phyloP scores from a whole-genome alignment of 2,329 filamentous ascomycete genomes.

The Cordyceps cateniannulata region DNA sequence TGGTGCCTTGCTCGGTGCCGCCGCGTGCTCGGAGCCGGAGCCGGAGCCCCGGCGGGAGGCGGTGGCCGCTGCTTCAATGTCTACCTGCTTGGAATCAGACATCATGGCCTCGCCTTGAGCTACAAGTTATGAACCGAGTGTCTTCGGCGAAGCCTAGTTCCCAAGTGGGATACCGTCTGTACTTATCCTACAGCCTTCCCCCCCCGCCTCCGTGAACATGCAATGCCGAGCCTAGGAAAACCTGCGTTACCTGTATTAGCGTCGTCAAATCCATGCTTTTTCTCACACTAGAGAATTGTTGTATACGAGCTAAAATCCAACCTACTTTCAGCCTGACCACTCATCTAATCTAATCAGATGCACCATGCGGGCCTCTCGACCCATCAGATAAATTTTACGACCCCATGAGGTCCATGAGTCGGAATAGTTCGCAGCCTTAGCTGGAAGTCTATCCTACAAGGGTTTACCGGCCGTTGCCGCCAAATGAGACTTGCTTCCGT shows the following conservation, averaged over 20 bases:
- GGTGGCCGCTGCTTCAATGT: neutral
- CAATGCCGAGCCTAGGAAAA: neutral
- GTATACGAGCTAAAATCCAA: slow-evolving; percentile 1
- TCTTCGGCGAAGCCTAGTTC: too few relatives aligned
- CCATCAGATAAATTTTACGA: slow-evolving; percentile 3
- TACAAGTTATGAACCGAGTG: too few relatives aligned
- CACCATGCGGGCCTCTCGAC: neutral
- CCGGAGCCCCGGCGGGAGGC: neutral
- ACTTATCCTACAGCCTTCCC: neutral
- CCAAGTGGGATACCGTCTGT: neutral
- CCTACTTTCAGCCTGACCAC: neutral
- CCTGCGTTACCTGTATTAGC: neutral
- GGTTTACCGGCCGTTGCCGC: neutral
- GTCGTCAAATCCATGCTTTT: neutral
- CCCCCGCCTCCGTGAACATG: neutral
- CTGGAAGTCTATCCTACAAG: neutral
- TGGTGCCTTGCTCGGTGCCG: slow-evolving; percentile 9
- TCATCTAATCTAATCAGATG: slow-evolving; percentile 16
- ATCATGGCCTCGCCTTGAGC: too few relatives aligned
- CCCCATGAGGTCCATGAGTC: neutral
- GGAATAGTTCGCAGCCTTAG: neutral
- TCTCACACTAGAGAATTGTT: neutral
- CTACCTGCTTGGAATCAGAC: neutral
- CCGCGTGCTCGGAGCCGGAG: neutral
- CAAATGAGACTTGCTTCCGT: neutral